Evolutionary conservation across 179 eudicot genomes (phyloP), one percentile per base, ranked within the genome.

Genomic region (Beta macrorhiza): DNA sequence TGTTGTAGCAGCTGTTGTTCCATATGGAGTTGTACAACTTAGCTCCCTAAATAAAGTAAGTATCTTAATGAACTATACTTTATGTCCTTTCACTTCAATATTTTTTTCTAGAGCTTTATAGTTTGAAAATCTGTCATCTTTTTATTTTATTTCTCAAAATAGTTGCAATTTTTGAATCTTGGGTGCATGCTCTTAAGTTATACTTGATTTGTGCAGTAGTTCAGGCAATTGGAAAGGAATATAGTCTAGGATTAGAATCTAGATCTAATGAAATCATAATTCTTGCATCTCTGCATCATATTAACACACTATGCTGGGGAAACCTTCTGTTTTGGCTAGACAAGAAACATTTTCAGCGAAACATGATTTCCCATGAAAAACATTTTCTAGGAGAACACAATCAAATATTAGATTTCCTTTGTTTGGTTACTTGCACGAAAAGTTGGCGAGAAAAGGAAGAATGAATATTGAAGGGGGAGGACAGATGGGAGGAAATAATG

Each of bases 1-100:
- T 88, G 92, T 88, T 72, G 92, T 88, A 72, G 93, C 88, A 72
- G 88, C 93, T 86, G 89, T 92, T 82, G 82, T 80, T 87, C 95
- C 98, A 8, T 82, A 87, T 85, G 98, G 98, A 74, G 97, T 95
- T 68, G 72, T 95, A 78, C 95, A 90, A 77, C 93, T 95, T 82
- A 98, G 98, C 83, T 93, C 98, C 82, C 74, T 91, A 68, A 88
- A 90, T 68, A 87, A 86, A 69, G 98, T 95, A 86, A 85, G 97
- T 72, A 45, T 11, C 75, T 22, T 3, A 1, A 16, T 29, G 5
- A 37, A 15, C 5, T 55, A 51, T 17, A n/a, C 4, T 15, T 7
- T 6, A 52, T 49, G 29, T 12, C 51, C 29, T 70, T 70, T 12
- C 25, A 70, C 56, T 70, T 19, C 7, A 15, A 72, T 72, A 15